Evolutionary conservation across 129 eudicot genomes (phyloP).

Genomic region (Helianthus annuus): DNA sequence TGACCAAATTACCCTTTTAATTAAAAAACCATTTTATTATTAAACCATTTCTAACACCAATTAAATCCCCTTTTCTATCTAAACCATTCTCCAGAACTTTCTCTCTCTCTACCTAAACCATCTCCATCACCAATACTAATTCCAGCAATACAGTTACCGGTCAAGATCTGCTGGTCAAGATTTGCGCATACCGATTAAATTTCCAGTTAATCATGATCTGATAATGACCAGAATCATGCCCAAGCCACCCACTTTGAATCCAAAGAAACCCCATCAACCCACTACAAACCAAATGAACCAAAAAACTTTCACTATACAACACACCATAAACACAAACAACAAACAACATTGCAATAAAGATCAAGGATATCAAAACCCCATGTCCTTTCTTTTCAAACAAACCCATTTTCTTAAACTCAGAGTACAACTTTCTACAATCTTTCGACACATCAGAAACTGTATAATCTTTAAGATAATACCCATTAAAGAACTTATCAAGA

Average conservation of each 20-base stretch:
- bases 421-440: constrained; percentile 57
- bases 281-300: constrained; percentile 50
- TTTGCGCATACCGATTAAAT: constrained; percentile 37
- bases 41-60: no score
- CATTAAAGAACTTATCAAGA: constrained; percentile 55
- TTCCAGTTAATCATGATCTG: constrained; percentile 46
- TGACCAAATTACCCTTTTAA: no score
- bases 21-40: no score
- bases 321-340: constrained; percentile 52
- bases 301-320: constrained; percentile 33
- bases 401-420: constrained; percentile 59
- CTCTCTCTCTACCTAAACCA: no score
- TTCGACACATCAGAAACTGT: constrained; percentile 59
- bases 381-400: constrained; percentile 68
- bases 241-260: constrained; percentile 83
- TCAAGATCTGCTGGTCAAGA: no score
- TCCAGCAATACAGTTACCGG: constrained; percentile 68
- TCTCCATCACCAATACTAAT: constrained; percentile 83
- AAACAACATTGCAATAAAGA: constrained; percentile 40
- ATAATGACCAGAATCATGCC: constrained; percentile 79
- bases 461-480: constrained; percentile 56
- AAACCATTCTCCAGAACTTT: no score
- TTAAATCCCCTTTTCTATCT: no score
- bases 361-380: constrained; percentile 30
- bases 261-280: constrained; percentile 59